Percentiles rank a stretch among this genome's conserved stretches.
Evolutionary conservation across 2,329 filamentous ascomycete genomes (phyloP).

Genomic region (Colletotrichum sp.): DNA sequence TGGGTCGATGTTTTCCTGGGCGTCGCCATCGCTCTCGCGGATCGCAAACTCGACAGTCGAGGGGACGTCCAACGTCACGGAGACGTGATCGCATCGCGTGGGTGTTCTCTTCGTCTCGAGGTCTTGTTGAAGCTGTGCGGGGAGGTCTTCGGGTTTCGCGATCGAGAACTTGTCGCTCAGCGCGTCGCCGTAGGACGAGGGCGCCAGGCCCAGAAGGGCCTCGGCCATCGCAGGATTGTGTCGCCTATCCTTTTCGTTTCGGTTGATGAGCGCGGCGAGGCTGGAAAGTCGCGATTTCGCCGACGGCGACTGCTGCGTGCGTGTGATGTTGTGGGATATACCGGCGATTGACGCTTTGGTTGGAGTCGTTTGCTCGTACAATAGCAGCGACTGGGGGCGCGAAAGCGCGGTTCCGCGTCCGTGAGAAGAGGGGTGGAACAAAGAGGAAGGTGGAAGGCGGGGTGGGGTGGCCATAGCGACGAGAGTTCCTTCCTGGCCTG

Average conservation of each 20-base stretch:
- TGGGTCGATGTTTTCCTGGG: conserved; percentile 40
- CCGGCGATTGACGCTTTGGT: background rate
- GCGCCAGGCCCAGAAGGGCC: conserved; percentile 27
- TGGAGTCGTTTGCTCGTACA: background rate
- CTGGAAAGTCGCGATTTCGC: background rate
- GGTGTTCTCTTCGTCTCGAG: conserved; percentile 49
- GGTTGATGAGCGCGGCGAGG: background rate
- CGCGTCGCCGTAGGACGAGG: conserved; percentile 25
- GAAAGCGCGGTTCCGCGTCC: background rate
- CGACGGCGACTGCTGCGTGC: conserved; percentile 14
- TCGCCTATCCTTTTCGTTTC: background rate
- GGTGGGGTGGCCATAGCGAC: background rate
- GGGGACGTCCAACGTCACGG: conserved; percentile 51
- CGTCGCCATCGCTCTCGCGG: conserved; percentile 40
- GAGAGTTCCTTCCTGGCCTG: background rate
- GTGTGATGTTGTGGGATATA: background rate
- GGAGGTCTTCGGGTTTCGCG: conserved; percentile 50
- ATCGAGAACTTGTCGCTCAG: conserved; percentile 34
- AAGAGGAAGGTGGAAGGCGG: background rate
- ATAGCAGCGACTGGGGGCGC: background rate
- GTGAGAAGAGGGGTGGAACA: background rate
- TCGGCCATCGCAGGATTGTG: conserved; percentile 25
- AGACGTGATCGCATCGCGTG: conserved; percentile 55
- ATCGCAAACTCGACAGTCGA: conserved; percentile 47
- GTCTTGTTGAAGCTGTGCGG: conserved; percentile 45